Evolutionary conservation across 2,329 filamentous ascomycete genomes (phyloP), one percentile per base, ranked within the genome.

Genomic region (Cladosporium sp.): DNA sequence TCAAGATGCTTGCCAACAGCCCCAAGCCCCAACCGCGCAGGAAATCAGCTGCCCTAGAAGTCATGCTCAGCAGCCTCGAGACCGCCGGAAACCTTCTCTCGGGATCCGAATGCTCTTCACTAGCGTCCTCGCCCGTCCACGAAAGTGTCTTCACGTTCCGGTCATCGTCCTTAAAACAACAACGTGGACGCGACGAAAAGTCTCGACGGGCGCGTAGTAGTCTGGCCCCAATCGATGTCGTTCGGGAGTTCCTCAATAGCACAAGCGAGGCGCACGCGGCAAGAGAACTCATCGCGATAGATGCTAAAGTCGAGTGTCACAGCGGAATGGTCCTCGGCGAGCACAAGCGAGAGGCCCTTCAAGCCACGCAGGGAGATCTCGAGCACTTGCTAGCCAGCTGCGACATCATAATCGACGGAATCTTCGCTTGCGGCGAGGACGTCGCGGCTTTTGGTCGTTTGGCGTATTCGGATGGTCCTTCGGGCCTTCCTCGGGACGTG

Each of bases 91-190:
- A 60, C 21, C 21, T 35, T 14, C 44, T 46, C 11, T 60, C 57
- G 18, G 57, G 57, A 14, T 60, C 57, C n/a, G 57, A 60, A 23
- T 60, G 35, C n/a, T 60, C 57, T 18, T 60, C 57, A 18, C 26
- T 60, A 2, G 57, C 57, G 1, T 21, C 37, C 18, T 44, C 40
- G 4, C 40, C 40, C 7, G 18, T 44, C 40, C 6, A 44, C 7
- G 18, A 44, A 10, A 8, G 10, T 3, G 1, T 7, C 7, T 44
- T 44, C 18, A 44, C 40, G 2, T 44, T 21, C 18, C 10, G 18
- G 18, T 4, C 40, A 44, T 3, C 8, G 18, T 44, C 18, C 21
- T 21, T 7, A 2, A 10, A 21, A 44, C 40, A 11, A 44, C 18
- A 21, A 44, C 18, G 21, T 11, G 18, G 18, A 44, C 18, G 18